Percentiles rank a stretch among this genome's conserved stretches.
phyloP scores from a whole-genome alignment of 768 basidiomycete species.

The Asterophora lycoperdoides region DNA sequence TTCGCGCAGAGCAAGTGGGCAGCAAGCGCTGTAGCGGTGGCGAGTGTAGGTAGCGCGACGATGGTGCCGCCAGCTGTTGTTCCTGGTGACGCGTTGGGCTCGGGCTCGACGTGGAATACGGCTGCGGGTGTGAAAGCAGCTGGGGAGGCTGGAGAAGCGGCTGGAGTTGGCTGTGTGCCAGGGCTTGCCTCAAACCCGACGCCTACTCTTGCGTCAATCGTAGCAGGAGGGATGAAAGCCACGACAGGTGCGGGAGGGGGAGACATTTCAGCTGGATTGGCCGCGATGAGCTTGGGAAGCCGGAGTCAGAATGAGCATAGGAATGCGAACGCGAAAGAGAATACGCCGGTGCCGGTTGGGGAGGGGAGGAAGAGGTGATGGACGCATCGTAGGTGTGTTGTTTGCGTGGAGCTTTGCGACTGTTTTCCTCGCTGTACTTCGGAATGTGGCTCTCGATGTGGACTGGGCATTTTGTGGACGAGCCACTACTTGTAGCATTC shows the following conservation, averaged over 20 bases:
- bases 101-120: not conserved
- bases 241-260: not conserved
- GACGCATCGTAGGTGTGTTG: no score
- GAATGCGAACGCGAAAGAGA: conserved; percentile 10
- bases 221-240: not conserved
- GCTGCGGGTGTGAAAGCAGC: not conserved
- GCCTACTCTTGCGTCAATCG: not conserved
- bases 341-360: conserved; percentile 13
- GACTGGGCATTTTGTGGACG: no score
- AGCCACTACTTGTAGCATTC: no score
- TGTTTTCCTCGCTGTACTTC: no score
- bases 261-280: conserved; percentile 12
- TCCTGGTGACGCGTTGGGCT: no score
- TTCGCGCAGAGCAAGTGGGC: conserved; percentile 38
- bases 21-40: conserved; percentile 17
- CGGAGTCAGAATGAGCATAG: conserved; percentile 13
- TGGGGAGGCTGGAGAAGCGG: not conserved
- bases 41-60: conserved; percentile 1
- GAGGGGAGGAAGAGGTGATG: conserved; percentile 13
- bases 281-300: conserved; percentile 14
- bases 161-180: not conserved
- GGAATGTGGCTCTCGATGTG: no score
- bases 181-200: no score
- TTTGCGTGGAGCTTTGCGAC: no score
- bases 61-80: not conserved